A percentile compares a stretch with the other conserved stretches of the same genome.
Evolutionary conservation across 2,329 filamentous ascomycete genomes (phyloP).

Genomic region (Chrysoporthe deuterocubensis): DNA sequence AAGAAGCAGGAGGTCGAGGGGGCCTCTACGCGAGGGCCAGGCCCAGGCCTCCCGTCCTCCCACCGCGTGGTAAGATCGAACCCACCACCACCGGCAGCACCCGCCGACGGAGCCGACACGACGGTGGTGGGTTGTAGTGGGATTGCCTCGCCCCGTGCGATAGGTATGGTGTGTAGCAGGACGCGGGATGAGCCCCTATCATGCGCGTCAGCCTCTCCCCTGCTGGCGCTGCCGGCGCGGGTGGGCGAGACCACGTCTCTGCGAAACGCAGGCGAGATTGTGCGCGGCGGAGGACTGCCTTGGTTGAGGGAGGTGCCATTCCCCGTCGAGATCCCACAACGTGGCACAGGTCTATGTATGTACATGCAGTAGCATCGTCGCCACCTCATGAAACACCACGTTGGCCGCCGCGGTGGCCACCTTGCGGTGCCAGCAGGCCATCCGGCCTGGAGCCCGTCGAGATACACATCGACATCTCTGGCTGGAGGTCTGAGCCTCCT

Average conservation of each 20-base stretch:
- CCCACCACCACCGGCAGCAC: too few species aligned
- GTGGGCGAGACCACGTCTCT: not conserved
- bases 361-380: too few species aligned
- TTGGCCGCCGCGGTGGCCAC: too few species aligned
- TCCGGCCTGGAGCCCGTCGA: not conserved
- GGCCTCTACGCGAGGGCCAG: not conserved
- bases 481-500: not conserved
- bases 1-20: conserved; percentile 16
- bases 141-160: not conserved
- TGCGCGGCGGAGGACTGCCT: not conserved
- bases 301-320: not conserved
- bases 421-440: not conserved
- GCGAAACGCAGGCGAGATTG: not conserved
- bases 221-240: not conserved
- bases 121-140: too few species aligned
- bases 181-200: not conserved
- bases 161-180: not conserved
- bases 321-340: not conserved
- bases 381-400: too few species aligned
- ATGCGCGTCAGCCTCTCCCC: not conserved
- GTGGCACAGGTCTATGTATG: not conserved
- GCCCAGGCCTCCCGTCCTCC: too few species aligned
- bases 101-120: too few species aligned
- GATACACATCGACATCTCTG: not conserved
- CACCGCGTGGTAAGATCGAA: not conserved